Base-by-base conservation (phyloP, 371 early-diverging fungal species). In the Circinella minor region DNA sequence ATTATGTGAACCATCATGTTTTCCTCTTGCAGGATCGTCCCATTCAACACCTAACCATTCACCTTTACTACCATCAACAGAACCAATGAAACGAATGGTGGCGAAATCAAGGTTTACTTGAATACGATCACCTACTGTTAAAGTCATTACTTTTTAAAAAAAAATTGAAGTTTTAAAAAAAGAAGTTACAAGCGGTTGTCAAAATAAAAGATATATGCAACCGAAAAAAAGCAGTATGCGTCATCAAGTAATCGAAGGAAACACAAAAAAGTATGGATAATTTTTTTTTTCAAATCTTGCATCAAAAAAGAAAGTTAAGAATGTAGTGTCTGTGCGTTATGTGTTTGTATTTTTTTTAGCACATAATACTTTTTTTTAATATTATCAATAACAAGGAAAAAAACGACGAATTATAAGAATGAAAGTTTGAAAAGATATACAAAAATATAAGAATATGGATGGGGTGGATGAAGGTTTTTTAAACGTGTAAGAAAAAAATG, bases 31-130 rank as follows among this genome's bases (percentile, higher is more conserved):
- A 0, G 88, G 77, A 77, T 88, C 86, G 70, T 92, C 92, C 95
- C 96, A 96, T 77, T 95, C 94, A n/a, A 96, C 82, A 15, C 95
- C 95, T n/a, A 92, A 80, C 96, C 96, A 96, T 43, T 78, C 77
- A 13, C 94, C 90, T 18, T 75, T 75, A 27, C 90, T 81, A 0
- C 78, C 78, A 4, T 77, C 75, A 0, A 94, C 88, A 1, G 84
- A 69, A 0, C 94, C 95, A 68, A 83, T 75, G 70, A 84, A 95
- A 14, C 90, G 88, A 6, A 95, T 76, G 0, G 94, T 93, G 3
- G 87, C 90, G 10, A 77, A 67, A 72, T 88, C 78, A 14, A 74
- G 64, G 6, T 74, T 79, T 4, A 85, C 71, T 67, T 82, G 82
- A 43, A 87, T 77, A 10, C 87, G 77, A 48, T 73, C 69, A 39